phyloP scores from a whole-genome alignment of 805 yeast species.

The Lipomyces japonicus region DNA sequence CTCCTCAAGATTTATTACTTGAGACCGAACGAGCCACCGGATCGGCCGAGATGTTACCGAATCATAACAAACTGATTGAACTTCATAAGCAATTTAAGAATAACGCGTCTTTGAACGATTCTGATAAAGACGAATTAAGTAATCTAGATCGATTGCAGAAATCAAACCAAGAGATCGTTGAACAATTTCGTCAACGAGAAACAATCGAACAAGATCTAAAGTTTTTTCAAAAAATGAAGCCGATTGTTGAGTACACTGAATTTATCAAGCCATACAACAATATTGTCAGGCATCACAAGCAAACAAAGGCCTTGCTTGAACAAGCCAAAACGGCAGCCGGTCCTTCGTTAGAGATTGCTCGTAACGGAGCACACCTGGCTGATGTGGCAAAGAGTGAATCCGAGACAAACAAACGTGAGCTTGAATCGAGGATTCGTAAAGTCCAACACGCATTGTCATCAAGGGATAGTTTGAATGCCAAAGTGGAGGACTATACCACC shows the following conservation, averaged over 20 bases:
- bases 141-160: slow-evolving; percentile 41
- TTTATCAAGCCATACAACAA: slow-evolving; percentile 31
- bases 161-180: slow-evolving; percentile 46
- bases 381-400: slow-evolving; percentile 39
- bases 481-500: neutral
- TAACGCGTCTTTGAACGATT: slow-evolving; percentile 20
- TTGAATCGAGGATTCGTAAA: neutral
- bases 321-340: slow-evolving; percentile 8
- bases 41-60: slow-evolving; percentile 50
- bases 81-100: slow-evolving; percentile 45
- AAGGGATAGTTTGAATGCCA: neutral
- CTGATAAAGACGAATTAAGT: slow-evolving; percentile 33
- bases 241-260: slow-evolving; percentile 15
- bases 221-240: slow-evolving; percentile 11
- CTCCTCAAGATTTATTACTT: slow-evolving; percentile 65
- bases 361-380: slow-evolving; percentile 35
- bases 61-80: slow-evolving; percentile 55
- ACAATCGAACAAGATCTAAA: slow-evolving; percentile 14
- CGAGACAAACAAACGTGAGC: slow-evolving; percentile 19
- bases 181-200: slow-evolving; percentile 38
- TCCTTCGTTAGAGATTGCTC: slow-evolving; percentile 38
- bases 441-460: neutral
- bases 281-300: slow-evolving; percentile 30
- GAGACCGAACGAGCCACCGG: slow-evolving; percentile 83
- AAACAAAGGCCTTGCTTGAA: slow-evolving; percentile 11